These are phyloP conservation scores for Hortiboletus flavorubellus DNA, from an alignment of 768 basidiomycete species.

Conservation along the genomic window DNA sequence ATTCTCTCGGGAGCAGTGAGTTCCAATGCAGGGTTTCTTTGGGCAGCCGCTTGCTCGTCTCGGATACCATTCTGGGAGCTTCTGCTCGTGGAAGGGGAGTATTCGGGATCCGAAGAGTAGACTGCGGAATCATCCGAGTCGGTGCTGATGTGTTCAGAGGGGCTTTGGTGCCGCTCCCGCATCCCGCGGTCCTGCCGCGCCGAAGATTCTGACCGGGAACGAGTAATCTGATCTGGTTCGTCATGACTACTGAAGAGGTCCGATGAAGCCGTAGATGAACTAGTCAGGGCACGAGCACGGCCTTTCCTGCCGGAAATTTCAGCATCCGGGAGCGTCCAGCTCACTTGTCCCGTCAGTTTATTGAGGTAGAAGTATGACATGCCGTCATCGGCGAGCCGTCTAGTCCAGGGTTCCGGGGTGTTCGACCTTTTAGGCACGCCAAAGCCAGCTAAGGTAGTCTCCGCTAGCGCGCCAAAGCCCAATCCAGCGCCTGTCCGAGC, in stretches of 20 bases:
- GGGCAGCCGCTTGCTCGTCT: constrained; percentile 12
- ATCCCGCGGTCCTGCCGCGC: constrained; percentile 26
- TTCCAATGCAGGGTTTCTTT: constrained; percentile 34
- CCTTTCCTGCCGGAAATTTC: constrained; percentile 27
- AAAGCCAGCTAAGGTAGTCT: constrained; percentile 49
- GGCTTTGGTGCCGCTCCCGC: constrained; percentile 30
- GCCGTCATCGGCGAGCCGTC: constrained; percentile 78
- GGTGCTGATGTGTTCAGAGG: constrained; percentile 46
- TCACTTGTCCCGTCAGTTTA: constrained; percentile 59
- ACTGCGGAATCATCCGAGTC: constrained; percentile 77
- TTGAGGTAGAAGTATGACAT: constrained; percentile 79
- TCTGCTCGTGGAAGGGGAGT: constrained; percentile 30
- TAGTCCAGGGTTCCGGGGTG: constrained; percentile 81
- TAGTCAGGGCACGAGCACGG: constrained; percentile 33
- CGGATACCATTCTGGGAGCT: constrained; percentile 30
- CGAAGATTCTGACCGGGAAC: constrained; percentile 35
- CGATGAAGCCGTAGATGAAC: constrained; percentile 34
- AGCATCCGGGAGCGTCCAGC: constrained; percentile 64
- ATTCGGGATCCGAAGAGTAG: constrained; percentile 33
- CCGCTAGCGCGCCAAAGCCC: constrained; percentile 38
- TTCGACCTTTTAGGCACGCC: constrained; percentile 56
- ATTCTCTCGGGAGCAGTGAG: constrained; percentile 66
- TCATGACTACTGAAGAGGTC: constrained; percentile 20
- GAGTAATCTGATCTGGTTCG: constrained; percentile 21
- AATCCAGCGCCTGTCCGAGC: constrained; percentile 53